Conservation (phyloP, 257 asterid genomes). For the Nicotiana undulata region DNA sequence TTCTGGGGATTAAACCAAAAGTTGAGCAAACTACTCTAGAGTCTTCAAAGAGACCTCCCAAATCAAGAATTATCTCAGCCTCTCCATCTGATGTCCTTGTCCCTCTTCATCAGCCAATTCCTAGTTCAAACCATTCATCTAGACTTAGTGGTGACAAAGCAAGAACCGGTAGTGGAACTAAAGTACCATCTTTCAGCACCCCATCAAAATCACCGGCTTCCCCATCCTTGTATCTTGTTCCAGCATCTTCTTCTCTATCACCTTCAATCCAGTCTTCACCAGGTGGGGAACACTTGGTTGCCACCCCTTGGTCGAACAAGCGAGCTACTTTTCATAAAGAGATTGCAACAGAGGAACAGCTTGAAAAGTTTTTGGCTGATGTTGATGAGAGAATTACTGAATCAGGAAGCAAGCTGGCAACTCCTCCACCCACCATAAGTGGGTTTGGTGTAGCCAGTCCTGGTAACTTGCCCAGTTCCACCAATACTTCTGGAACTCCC, state of each 20-base stretch:
- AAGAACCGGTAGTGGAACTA: slow-evolving; percentile 41
- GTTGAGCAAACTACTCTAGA: slow-evolving; percentile 35
- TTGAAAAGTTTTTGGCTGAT: slow-evolving; percentile 80
- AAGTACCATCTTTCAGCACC: slow-evolving; percentile 40
- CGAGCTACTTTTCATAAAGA: slow-evolving; percentile 58
- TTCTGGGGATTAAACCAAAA: slow-evolving; percentile 63
- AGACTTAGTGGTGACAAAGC: slow-evolving; percentile 53
- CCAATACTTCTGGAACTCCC: slow-evolving; percentile 68
- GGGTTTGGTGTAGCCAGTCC: slow-evolving; percentile 69
- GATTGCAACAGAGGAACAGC: slow-evolving; percentile 59
- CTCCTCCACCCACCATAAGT: slow-evolving; percentile 71
- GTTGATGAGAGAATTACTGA: slow-evolving; percentile 71
- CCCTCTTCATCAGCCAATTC: slow-evolving; percentile 69
- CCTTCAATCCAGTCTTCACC: slow-evolving; percentile 54
- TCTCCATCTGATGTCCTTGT: slow-evolving; percentile 57
- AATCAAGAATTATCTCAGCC: slow-evolving; percentile 41
- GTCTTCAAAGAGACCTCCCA: slow-evolving; percentile 64
- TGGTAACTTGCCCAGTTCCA: slow-evolving; percentile 42
- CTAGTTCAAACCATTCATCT: slow-evolving; percentile 35
- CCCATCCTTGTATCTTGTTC: slow-evolving; percentile 68
- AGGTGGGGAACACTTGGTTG: slow-evolving; percentile 39
- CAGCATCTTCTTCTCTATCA: slow-evolving; percentile 42
- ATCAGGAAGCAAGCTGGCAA: slow-evolving; percentile 57
- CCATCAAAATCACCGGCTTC: slow-evolving; percentile 72
- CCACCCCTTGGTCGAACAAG: slow-evolving; percentile 75